Evolutionary conservation across 2,329 filamentous ascomycete genomes (phyloP), one percentile per base, ranked within the genome.

Genomic region (Daldinia eschscholtzii): DNA sequence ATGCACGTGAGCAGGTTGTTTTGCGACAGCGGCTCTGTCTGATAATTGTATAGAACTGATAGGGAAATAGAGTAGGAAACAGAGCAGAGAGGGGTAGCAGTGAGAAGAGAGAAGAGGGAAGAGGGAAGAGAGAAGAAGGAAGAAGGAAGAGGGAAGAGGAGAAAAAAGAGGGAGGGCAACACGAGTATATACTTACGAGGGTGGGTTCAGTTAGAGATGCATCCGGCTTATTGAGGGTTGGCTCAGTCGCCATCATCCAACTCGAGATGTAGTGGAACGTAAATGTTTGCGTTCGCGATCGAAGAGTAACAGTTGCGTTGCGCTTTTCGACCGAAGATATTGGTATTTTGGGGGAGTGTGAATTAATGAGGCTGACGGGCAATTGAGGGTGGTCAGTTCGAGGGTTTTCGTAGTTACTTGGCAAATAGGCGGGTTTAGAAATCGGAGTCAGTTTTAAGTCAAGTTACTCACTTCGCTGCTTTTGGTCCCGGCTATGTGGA

Each of bases 211-310:
- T 76, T 71, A 73, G 67, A 74, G 75, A 75, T 74, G 75, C 77
- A 77, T 79, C 77, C 64, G 75, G 76, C 72, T 76, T 72, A 71
- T 72, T 68, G 61, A 73, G 66, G 65, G 71, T 76, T 75, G 77
- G 76, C 76, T 78, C 76, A 71, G 77, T 75, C 76, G 77, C 77
- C 77, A 79, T 79, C 77, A 78, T 79, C 77, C 77, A 74, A 70
- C 70, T 70, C 37, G 65, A 61, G 50, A 69, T 72, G 68, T 70
- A 52, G 69, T 67, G 69, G 53, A 70, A 70, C 57, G 60, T 66
- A 55, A 41, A 15, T 68, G 64, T 68, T 71, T 69, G 65, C 56
- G 62, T 72, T 72, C 67, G 67, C 70, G 64, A 72, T 70, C 67
- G 56, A 70, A 72, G 64, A 26, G 55, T 52, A 57, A 53, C 37